Conservation (phyloP, 2,329 filamentous ascomycete genomes). For the Rhinocladiella similis region DNA sequence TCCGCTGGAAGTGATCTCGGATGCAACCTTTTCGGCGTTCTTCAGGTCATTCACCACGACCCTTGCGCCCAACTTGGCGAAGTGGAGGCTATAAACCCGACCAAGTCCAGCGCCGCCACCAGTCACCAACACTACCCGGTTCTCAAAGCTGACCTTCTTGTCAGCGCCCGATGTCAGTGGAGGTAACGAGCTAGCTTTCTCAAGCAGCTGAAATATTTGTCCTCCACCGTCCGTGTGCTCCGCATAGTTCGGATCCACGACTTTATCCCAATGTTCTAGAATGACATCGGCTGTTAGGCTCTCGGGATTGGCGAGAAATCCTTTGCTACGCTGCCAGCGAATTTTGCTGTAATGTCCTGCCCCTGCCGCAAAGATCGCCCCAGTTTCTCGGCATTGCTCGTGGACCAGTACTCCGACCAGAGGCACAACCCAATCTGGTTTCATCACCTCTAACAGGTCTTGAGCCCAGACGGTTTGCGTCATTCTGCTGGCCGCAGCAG, state of each 20-base stretch:
- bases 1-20: slow-evolving; percentile 85
- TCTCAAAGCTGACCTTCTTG: slow-evolving; percentile 73
- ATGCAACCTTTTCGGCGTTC: slow-evolving; percentile 69
- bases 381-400: slow-evolving; percentile 78
- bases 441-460: slow-evolving; percentile 38
- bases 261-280: slow-evolving; percentile 82
- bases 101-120: slow-evolving; percentile 49
- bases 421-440: slow-evolving; percentile 88
- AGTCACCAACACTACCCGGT: slow-evolving; percentile 81
- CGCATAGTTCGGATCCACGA: slow-evolving; percentile 80
- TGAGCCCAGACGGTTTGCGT: slow-evolving; percentile 90
- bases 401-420: slow-evolving; percentile 86
- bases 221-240: slow-evolving; percentile 82
- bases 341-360: slow-evolving; percentile 90
- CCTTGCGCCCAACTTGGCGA: slow-evolving; percentile 77
- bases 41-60: slow-evolving; percentile 81
- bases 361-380: slow-evolving; percentile 88
- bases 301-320: slow-evolving; percentile 86
- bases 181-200: slow-evolving; percentile 61
- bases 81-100: slow-evolving; percentile 48
- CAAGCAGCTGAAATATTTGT: slow-evolving; percentile 73
- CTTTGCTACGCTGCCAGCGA: slow-evolving; percentile 88
- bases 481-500: slow-evolving; percentile 92
- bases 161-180: too few species aligned
- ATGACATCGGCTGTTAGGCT: slow-evolving; percentile 84